Evolutionary conservation across 1,284 basidiomycete genomes (phyloP), one percentile per base, ranked within the genome.

Genomic region (Apiotrichum gamsii): DNA sequence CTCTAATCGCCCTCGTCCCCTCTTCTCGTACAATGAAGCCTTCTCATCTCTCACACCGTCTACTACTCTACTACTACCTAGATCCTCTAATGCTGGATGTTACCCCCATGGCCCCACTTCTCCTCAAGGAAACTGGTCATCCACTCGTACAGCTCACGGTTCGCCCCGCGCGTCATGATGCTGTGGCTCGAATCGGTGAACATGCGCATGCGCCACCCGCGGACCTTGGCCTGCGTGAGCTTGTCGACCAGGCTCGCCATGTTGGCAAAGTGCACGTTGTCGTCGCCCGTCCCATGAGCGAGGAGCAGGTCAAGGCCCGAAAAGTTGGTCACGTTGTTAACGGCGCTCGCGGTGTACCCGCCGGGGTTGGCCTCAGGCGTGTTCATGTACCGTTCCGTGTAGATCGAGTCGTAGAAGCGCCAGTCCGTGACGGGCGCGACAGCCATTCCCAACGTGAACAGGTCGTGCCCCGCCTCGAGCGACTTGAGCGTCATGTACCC

Each of bases 381-480:
- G 59, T 84, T 83, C 90, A 97, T 91, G 76, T 96, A 97, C n/a
- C 94, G 83, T 64, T 97, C 93, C 2, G 94, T 96, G 69, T 63
- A 65, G 54, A 58, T 57, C 14, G 60, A 72, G 78, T 74, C 87
- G 64, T 93, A 93, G 54, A 88, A 72, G 32, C 78, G 77, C 89
- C 87, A 91, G 62, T 86, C 86, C 0, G 85, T 87, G 36, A 90
- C 87, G 47, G 87, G 55, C 20, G 46, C 60, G 8, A 61, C 58
- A 24, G 53, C 48, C 52, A 63, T 90, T 9, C 86, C 89, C 23
- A 97, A 75, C 4, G 83, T 84, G 72, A 96, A 90, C 19, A 94
- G 78, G 9, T 85, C 86, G 13, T 82, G 84, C 65, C 85, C 75
- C 5, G 84, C 84, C 73, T 96, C 91, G n/a, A 86, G 79, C 5